A percentile compares a stretch with the other conserved stretches of the same genome.
Evolutionary conservation across 306 rosid species (phyloP).

Genomic region (Vigna radiata): DNA sequence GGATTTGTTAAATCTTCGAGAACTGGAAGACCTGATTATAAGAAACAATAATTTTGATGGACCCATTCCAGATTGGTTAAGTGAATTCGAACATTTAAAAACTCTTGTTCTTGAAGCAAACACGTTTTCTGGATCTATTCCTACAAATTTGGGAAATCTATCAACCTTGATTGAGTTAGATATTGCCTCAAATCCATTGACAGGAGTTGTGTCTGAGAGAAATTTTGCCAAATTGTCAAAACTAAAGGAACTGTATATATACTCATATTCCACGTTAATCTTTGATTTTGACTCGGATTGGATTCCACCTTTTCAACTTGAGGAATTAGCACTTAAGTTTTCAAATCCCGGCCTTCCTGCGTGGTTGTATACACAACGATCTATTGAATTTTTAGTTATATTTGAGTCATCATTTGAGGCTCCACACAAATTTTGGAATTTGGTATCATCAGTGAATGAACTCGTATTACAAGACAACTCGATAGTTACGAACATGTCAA

Average conservation of each 20-base stretch:
- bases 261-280: not conserved
- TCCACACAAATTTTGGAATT: no score
- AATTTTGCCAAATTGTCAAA: not conserved
- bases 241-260: no score
- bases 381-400: rapidly evolving
- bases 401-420: no score
- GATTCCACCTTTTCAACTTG: not conserved
- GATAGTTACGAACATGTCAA: no score
- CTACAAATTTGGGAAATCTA: slow-evolving; percentile 6
- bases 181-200: not conserved
- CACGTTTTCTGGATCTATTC: not conserved
- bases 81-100: not conserved
- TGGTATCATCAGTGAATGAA: rapidly evolving
- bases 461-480: no score
- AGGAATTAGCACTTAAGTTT: not conserved
- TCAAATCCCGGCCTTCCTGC: not conserved
- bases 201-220: not conserved
- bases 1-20: not conserved
- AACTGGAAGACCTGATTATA: not conserved
- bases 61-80: not conserved
- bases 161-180: not conserved
- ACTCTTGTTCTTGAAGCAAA: not conserved
- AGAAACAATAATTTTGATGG: not conserved
- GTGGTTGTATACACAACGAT: not conserved
- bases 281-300: not conserved